Base-by-base conservation (phyloP, 2,329 filamentous ascomycete genomes). In the Calonectria naviculata region DNA sequence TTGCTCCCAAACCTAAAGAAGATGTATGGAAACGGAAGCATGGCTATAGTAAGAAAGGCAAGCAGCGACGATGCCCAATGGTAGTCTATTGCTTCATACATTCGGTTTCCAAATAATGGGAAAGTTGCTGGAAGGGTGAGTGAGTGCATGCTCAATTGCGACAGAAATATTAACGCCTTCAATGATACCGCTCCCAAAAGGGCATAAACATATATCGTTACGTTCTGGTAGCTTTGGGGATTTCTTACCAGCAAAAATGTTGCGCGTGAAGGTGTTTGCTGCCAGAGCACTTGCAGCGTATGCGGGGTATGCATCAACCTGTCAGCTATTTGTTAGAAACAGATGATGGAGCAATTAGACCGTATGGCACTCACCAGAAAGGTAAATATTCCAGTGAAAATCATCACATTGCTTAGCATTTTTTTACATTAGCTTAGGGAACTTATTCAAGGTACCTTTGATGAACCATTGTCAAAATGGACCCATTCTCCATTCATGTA, bases 91-190 rank as follows among this genome's bases (percentile, higher is more conserved):
- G 84, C 87, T 8, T 89, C 80, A 78, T 94, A 95, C 91, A 95
- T 90, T 74, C 91, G 92, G 29, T 90, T 88, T 19, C 93, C 93
- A 80, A 95, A 95, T 2, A 95, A 84, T 13, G 93, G 93, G 75
- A 95, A 95, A 3, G 91, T 89, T 64, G 94, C 94, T 90, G 71
- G 93, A 82, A 95, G 91, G 73, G 94, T 92, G 29, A 93, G 92
- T 60, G 91, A 87, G 72, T 12, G n/a, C 28, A 19, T 4, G 10
- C 17, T 41, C 15, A 60, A 28, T 3, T 28, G 4, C 10, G 1
- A 28, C 41, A n/a, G n/a, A n/a, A n/a, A n/a, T n/a, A n/a, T n/a
- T n/a, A n/a, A n/a, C n/a, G n/a, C n/a, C n/a, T n/a, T n/a, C n/a
- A n/a, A n/a, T n/a, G n/a, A n/a, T n/a, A n/a, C n/a, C n/a, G n/a